Evolutionary conservation across 2,329 filamentous ascomycete species (phyloP).

Genomic region (Eutypella sp.): DNA sequence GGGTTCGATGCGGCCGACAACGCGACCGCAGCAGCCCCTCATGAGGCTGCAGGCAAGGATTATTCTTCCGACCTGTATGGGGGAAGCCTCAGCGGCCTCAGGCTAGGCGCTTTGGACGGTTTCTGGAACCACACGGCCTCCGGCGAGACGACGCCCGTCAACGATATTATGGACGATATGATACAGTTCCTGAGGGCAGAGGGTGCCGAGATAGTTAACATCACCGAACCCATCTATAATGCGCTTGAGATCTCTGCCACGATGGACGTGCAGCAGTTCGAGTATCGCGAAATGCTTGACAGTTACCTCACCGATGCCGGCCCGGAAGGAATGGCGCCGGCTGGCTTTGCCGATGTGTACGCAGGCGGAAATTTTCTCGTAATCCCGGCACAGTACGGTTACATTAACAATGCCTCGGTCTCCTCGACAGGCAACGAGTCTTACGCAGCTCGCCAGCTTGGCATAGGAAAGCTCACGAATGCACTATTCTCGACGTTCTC

Average conservation of each 20-base stretch:
- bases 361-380: slow-evolving; percentile 50
- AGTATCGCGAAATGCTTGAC: slow-evolving; percentile 53
- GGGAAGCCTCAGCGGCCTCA: slow-evolving; percentile 21
- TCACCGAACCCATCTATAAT: slow-evolving; percentile 47
- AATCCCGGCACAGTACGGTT: slow-evolving; percentile 52
- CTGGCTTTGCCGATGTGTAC: slow-evolving; percentile 45
- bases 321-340: slow-evolving; percentile 37
- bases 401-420: slow-evolving; percentile 44
- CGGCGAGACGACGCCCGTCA: slow-evolving; percentile 53
- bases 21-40: slow-evolving; percentile 42
- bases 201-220: slow-evolving; percentile 46
- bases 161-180: slow-evolving; percentile 43
- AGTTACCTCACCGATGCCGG: slow-evolving; percentile 45
- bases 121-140: slow-evolving; percentile 52
- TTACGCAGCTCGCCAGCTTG: slow-evolving; percentile 42
- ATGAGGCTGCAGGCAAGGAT: slow-evolving; percentile 34
- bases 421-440: slow-evolving; percentile 46
- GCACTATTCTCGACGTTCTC: slow-evolving; percentile 47
- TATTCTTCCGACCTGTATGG: slow-evolving; percentile 37
- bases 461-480: slow-evolving; percentile 48
- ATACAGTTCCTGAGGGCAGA: slow-evolving; percentile 39
- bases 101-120: slow-evolving; percentile 35
- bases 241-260: slow-evolving; percentile 38
- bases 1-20: slow-evolving; percentile 50
- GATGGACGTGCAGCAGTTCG: slow-evolving; percentile 57